Percentiles rank a stretch among this genome's conserved stretches.
Conservation (phyloP, 108 stramenopile species). For the Cyclotella cryptica region DNA sequence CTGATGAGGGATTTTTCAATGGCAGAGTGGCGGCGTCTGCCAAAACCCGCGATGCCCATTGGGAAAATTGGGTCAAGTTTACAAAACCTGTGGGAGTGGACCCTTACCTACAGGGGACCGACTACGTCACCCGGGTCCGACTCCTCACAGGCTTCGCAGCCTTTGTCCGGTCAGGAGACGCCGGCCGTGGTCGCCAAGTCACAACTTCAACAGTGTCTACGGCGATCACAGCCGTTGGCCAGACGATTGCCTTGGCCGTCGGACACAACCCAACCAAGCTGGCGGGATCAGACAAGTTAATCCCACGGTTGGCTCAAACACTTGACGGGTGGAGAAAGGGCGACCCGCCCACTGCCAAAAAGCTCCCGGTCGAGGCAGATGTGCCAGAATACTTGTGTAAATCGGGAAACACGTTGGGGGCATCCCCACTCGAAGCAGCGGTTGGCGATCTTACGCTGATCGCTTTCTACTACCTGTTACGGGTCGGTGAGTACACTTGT, state of each 20-base stretch:
- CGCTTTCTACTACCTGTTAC: no score
- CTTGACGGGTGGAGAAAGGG: no score
- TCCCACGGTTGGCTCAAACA: no score
- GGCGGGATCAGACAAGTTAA: not conserved
- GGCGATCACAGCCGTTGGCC: slow-evolving; percentile 17
- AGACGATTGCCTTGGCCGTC: slow-evolving; percentile 7
- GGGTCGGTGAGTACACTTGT: no score
- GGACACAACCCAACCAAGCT: not conserved
- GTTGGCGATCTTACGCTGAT: no score
- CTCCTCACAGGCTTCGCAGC: slow-evolving; percentile 13
- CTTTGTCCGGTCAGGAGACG: not conserved
- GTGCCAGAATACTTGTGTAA: no score
- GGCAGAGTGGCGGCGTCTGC: slow-evolving; percentile 24
- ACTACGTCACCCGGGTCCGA: not conserved
- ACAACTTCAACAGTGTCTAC: not conserved
- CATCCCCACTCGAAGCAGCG: no score
- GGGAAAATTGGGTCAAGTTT: slow-evolving; percentile 1
- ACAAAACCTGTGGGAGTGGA: slow-evolving; percentile 15
- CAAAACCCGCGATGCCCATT: not conserved
- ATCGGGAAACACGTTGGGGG: no score
- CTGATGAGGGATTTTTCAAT: slow-evolving; percentile 10
- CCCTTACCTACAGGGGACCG: slow-evolving; percentile 14
- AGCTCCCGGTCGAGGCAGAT: no score
- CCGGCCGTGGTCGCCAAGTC: slow-evolving; percentile 1
- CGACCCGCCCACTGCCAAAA: no score